Evolutionary conservation across 164 flowering plant species (phyloP), one percentile per base, ranked within the genome.

Genomic region (Amborella trichopoda): DNA sequence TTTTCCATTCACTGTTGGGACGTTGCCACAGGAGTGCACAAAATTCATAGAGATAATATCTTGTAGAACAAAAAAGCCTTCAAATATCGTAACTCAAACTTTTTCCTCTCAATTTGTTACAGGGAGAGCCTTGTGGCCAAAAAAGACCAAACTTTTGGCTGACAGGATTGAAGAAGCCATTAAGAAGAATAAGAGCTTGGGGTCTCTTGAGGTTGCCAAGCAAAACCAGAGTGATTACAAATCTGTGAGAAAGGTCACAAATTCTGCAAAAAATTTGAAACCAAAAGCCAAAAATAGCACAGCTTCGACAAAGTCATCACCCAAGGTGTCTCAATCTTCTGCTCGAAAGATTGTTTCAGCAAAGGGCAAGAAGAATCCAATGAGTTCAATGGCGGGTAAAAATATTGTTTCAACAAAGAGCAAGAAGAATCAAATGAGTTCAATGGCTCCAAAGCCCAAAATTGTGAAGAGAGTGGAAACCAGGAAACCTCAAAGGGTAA

Each of bases 41-140:
- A n/a, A n/a, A n/a, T n/a, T n/a, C n/a, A n/a, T n/a, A n/a, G n/a
- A n/a, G n/a, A n/a, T n/a, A n/a, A n/a, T n/a, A n/a, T n/a, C n/a
- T n/a, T n/a, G n/a, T n/a, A n/a, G n/a, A n/a, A n/a, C n/a, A n/a
- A n/a, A n/a, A n/a, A n/a, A n/a, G n/a, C n/a, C n/a, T n/a, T n/a
- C n/a, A n/a, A n/a, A n/a, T n/a, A n/a, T n/a, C n/a, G n/a, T n/a
- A n/a, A n/a, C n/a, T n/a, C n/a, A n/a, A n/a, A n/a, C n/a, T n/a
- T n/a, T n/a, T n/a, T n/a, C n/a, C n/a, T n/a, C n/a, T n/a, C n/a
- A n/a, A n/a, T n/a, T 41, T 4, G 8, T 45, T 27, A 70, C 82
- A 96, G 99, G 33, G 84, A 84, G 69, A 91, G 99, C 64, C 71
- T 91, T 60, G 73, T 91, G 47, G 72, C 88, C n/a, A 1, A 84